Evolutionary conservation across 768 basidiomycete species (phyloP), one percentile per base, ranked within the genome.

Genomic region (Leccinum subgranulosum): DNA sequence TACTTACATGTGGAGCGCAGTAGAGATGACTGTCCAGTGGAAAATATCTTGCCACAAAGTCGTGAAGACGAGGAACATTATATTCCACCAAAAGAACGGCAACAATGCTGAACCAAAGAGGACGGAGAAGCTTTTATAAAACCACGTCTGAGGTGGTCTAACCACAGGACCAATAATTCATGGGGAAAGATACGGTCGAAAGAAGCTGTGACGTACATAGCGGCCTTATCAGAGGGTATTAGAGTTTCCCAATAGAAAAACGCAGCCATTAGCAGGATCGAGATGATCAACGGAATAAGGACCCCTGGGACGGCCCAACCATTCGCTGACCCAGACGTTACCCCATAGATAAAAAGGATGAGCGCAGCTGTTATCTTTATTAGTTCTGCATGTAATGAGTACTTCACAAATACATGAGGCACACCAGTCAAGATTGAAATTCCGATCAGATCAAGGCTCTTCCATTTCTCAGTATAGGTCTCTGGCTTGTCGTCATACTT

Each of bases 211-310:
- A 63, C 76, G 45, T 61, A 79, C 78, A 81, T 64, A 5, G 77
- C 75, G 11, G 84, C 81, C 6, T 63, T 65, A 12, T 78, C 68
- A 15, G 63, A 60, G 2, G 76, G 77, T 14, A 81, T 65, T 0
- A 61, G 46, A 9, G 75, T 67, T 60, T 85, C 82, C 76, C 78
- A 84, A 51, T 75, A 69, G 68, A 85, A 81, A 72, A 86, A 86
- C 1, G 53, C 67, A 27, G 68, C 60, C 36, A 70, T 63, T 11
- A 80, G 58, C 9, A 76, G 33, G 56, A 81, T 64, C 5, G 82
- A 78, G 33, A 84, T 61, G 10, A 81, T 65, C 39, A 86, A 69
- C 0, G 80, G 77, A 4, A 69, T 73, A 50, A 84, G 66, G 55
- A 84, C 80, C 17, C 66, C 59, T 5, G 79, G 74, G 1, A 74